Percentiles rank a stretch among this genome's conserved stretches.
These are phyloP conservation scores for Populus tremula DNA, from an alignment of 345 rosid species.

Conservation along the genomic window DNA sequence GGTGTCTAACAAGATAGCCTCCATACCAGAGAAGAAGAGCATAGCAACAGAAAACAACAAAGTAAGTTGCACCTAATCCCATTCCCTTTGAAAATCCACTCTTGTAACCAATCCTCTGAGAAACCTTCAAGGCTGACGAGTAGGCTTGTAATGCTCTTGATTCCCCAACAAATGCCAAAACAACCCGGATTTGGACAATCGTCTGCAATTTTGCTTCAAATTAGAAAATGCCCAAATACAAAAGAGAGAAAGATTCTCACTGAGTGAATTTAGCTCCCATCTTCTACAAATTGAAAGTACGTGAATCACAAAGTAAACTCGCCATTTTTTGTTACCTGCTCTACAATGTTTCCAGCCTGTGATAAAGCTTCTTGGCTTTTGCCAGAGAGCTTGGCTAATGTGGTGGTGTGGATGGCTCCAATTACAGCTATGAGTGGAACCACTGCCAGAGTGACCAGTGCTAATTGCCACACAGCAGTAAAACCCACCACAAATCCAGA, in stretches of 20 bases:
- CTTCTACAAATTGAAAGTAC: not conserved
- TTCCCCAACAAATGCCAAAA: conserved; percentile 85
- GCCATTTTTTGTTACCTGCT: conserved; percentile 54
- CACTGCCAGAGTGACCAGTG: conserved; percentile 89
- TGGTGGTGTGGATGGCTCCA: conserved; percentile 75
- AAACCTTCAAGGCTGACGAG: conserved; percentile 66
- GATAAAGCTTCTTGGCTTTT: conserved; percentile 87
- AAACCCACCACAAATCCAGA: conserved; percentile 95
- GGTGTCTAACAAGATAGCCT: conserved; percentile 86
- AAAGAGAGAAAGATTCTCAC: conserved; percentile 5
- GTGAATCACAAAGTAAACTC: not conserved
- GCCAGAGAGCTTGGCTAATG: conserved; percentile 70
- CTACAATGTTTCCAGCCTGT: conserved; percentile 86
- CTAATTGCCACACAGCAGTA: conserved; percentile 97
- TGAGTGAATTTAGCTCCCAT: not conserved
- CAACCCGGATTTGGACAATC: conserved; percentile 86
- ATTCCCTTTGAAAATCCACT: conserved; percentile 86
- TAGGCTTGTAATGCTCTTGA: conserved; percentile 75
- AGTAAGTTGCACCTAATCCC: conserved; percentile 94
- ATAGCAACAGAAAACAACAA: conserved; percentile 89
- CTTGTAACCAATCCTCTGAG: conserved; percentile 82
- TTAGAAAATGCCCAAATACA: conserved; percentile 31
- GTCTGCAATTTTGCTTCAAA: conserved; percentile 52
- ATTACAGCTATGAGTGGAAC: conserved; percentile 96
- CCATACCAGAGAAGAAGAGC: conserved; percentile 98